Base-by-base conservation (phyloP, 768 basidiomycete species). In the Naganishia randhawae region DNA sequence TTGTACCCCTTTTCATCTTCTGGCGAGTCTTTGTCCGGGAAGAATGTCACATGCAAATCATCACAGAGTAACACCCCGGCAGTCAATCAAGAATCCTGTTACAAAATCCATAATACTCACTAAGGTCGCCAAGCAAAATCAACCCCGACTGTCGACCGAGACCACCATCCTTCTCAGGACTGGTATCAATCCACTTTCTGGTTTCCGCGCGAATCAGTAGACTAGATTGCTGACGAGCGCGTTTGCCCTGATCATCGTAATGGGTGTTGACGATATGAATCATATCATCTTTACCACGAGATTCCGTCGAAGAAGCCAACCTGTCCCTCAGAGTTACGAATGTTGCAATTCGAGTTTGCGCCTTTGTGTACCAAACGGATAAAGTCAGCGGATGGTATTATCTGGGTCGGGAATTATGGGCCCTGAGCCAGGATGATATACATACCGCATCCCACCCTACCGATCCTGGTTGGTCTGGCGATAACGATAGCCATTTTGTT, bases 381-480 rank as follows among this genome's bases (percentile, higher is more conserved):
- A 16, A 39, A 55, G 67, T 16, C 33, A 54, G 25, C 61, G 64
- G 67, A 10, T 25, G 67, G 71, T 37, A 2, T 51, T 16, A 45
- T 10, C 25, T 68, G 8, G 41, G 42, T n/a, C n/a, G n/a, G n/a
- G n/a, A n/a, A n/a, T n/a, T n/a, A n/a, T n/a, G n/a, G n/a, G n/a
- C n/a, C n/a, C 9, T 25, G 17, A 41, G 33, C 10, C 7, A 35
- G 45, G 37, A 33, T 39, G 0, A 13, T 19, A 6, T 1, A 75
- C 75, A 67, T 45, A 77, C 80, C 0, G 79, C 77, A 71, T 80
- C 80, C 80, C 80, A 81, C 2, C 74, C 74, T 66, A 62, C 71
- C 2, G 77, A 78, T 2, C 78, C 80, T 19, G 78, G 75, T 4
- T 69, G 50, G 27, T 74, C 65, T 0, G 80, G 78, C 0, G 73